A percentile compares a stretch with the other conserved stretches of the same genome.
Conservation (phyloP, 345 rosid genomes). For the Raphanus raphanistrum region DNA sequence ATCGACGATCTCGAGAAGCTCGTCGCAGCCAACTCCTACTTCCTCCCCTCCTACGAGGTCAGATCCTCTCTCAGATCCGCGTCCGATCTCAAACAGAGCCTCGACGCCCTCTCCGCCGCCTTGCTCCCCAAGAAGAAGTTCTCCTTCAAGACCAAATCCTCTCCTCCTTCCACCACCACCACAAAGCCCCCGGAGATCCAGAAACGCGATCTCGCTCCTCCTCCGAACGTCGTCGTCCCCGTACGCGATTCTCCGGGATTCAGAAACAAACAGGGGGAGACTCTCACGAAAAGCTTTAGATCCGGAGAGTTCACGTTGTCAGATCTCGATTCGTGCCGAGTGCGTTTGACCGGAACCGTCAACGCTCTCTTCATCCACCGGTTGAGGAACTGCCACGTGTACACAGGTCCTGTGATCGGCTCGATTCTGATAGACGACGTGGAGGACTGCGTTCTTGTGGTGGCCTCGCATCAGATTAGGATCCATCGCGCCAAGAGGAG, state of each 20-base stretch:
- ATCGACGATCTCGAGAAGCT: slow-evolving; percentile 71
- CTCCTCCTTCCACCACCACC: slow-evolving; percentile 4
- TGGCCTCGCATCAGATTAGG: slow-evolving; percentile 89
- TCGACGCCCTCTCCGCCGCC: slow-evolving; percentile 51
- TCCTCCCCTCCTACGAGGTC: slow-evolving; percentile 76
- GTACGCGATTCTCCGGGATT: slow-evolving; percentile 70
- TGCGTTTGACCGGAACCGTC: not conserved
- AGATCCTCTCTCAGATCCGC: slow-evolving; percentile 67
- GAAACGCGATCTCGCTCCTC: slow-evolving; percentile 16
- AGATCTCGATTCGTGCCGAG: slow-evolving; percentile 66
- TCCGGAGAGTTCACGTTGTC: slow-evolving; percentile 72
- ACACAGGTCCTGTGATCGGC: not conserved
- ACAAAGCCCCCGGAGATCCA: slow-evolving; percentile 34
- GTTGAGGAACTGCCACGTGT: not conserved
- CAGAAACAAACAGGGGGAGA: slow-evolving; percentile 49
- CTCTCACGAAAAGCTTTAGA: slow-evolving; percentile 47
- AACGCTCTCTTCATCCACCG: not conserved
- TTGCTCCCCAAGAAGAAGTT: slow-evolving; percentile 70
- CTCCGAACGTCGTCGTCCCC: not conserved
- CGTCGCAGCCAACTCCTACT: slow-evolving; percentile 72
- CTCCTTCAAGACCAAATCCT: slow-evolving; percentile 64
- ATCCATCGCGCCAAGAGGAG: slow-evolving; percentile 60
- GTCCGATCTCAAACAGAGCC: slow-evolving; percentile 63
- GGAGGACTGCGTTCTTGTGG: slow-evolving; percentile 58
- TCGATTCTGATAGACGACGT: slow-evolving; percentile 80